Evolutionary conservation across 176 grass and related monocot genomes (phyloP), one percentile per base, ranked within the genome.

Genomic region (Hsuehochloa calcarea): DNA sequence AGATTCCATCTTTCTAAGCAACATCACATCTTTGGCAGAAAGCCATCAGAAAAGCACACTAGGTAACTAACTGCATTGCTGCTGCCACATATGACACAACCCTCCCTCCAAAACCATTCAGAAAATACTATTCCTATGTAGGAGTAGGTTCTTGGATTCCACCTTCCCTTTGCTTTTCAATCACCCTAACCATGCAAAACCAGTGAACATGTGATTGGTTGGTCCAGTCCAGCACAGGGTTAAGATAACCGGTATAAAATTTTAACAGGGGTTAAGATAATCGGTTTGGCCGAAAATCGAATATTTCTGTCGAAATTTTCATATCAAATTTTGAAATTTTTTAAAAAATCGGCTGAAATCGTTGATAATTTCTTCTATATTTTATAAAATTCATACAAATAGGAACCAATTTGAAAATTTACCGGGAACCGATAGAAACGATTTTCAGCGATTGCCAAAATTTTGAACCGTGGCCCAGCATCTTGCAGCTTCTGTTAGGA

Each of bases 1-100:
- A 82, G 68, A 69, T 73, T 62, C 88, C 88, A 77, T 74, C 41
- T 84, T 90, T 75, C 51, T 68, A 91, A 71, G 89, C 85, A 91
- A 88, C 89, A 58, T 71, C 69, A 56, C 85, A 16, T 76, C 85
- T 88, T 91, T 44, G 46, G 81, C 76, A 65, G 63, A 71, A 85
- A 85, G 89, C 31, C 76, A 84, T 77, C 85, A 83, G 65, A 80
- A 80, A 70, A 78, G 14, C 70, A 75, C 44, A 14, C 20, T 45
- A 12, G 43, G 27, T 29, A 14, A 46, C 14, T 29, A 14, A 46
- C 14, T 39, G 71, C 26, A 74, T 51, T 47, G 65, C 29, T 80
- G 55, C 52, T 35, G 9, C 17, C 44, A 23, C 43, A n/a, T 34
- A 2, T 45, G 44, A 10, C 49, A 14, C 15, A 29, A 17, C 23